These are phyloP conservation scores for Dictyostelium firmibasis DNA, from an alignment of 78 protist genomes.

Conservation along the genomic window DNA sequence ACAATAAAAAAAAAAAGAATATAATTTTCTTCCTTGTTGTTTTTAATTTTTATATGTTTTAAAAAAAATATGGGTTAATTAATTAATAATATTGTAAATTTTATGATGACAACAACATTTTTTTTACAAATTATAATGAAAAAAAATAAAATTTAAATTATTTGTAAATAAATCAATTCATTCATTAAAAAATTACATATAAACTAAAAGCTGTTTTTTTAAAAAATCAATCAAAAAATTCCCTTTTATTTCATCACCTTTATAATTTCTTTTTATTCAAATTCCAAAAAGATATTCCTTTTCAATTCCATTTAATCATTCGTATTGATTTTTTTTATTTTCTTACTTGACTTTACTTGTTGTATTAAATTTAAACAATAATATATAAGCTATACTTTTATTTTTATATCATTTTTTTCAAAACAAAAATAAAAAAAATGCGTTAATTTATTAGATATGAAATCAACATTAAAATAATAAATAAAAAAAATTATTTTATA, in stretches of 20 bases:
- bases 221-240: neutral
- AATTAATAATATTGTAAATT: neutral
- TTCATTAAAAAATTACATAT: neutral
- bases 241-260: too few relatives aligned
- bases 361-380: neutral
- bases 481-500: neutral
- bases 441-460: neutral
- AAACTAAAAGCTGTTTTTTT: neutral
- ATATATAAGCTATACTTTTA: neutral
- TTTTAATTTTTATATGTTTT: neutral
- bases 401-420: neutral
- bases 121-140: neutral
- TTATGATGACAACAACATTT: neutral
- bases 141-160: too few relatives aligned
- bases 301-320: neutral
- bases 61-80: neutral
- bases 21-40: neutral
- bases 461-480: neutral
- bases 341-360: neutral
- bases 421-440: neutral
- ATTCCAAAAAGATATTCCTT: neutral
- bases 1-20: neutral
- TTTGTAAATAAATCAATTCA: neutral
- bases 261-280: neutral
- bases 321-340: neutral